Percentiles rank a stretch among this genome's conserved stretches.
Evolutionary conservation across 176 grass and related monocot genomes (phyloP).

Genomic region (Chloris gayana): DNA sequence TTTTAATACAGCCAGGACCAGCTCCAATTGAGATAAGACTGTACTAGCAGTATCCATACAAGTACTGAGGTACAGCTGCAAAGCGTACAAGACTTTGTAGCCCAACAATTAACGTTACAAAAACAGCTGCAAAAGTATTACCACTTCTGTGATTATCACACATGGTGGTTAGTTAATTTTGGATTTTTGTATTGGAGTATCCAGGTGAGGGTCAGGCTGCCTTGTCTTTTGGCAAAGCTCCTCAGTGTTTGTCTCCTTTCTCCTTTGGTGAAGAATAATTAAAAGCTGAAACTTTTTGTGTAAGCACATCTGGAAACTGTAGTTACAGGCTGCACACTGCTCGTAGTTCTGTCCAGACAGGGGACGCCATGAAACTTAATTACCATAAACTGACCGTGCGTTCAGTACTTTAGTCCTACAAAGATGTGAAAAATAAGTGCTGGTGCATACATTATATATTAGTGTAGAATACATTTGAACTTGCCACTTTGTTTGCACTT

Average conservation of each 20-base stretch:
- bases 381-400: neutral
- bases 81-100: neutral
- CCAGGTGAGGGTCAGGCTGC: neutral
- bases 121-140: neutral
- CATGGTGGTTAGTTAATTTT: neutral
- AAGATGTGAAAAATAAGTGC: neutral
- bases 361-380: neutral
- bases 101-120: neutral
- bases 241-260: slow-evolving; percentile 14
- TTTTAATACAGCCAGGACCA: slow-evolving; percentile 30
- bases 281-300: slow-evolving; percentile 15
- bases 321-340: slow-evolving; percentile 4
- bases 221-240: slow-evolving; percentile 29
- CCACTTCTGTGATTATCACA: neutral
- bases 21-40: slow-evolving; percentile 31
- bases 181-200: neutral
- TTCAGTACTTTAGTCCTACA: neutral
- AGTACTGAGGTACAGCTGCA: neutral
- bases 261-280: slow-evolving; percentile 16
- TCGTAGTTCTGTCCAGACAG: neutral
- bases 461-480: neutral
- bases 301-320: slow-evolving; percentile 15
- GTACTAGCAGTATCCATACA: slow-evolving; percentile 24
- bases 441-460: neutral
- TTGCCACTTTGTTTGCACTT: neutral